Percentiles rank a stretch among this genome's conserved stretches.
phyloP scores from a whole-genome alignment of 2,329 filamentous ascomycete species.

The Nemania diffusa region DNA sequence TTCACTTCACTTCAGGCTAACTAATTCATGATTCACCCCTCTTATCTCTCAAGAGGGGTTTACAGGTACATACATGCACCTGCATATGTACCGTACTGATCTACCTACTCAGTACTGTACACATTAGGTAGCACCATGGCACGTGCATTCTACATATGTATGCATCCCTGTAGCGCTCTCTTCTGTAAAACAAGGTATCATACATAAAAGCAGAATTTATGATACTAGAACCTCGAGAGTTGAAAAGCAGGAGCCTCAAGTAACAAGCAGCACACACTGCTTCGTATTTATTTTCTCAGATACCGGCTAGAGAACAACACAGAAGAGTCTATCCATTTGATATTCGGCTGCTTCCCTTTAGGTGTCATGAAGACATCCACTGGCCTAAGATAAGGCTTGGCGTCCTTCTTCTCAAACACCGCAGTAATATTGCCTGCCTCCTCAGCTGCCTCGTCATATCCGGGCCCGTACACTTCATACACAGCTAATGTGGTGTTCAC shows the following conservation, averaged over 20 bases:
- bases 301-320: conserved; percentile 5
- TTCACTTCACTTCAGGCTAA: background rate
- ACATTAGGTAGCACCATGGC: background rate
- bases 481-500: conserved; percentile 40
- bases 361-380: conserved; percentile 41
- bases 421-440: conserved; percentile 36
- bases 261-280: background rate
- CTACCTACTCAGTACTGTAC: background rate
- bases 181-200: no score
- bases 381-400: conserved; percentile 35
- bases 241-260: background rate
- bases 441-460: conserved; percentile 38
- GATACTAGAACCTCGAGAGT: no score
- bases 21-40: background rate
- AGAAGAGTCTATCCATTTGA: conserved; percentile 40
- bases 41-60: background rate
- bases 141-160: background rate
- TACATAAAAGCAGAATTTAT: no score
- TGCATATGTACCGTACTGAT: background rate
- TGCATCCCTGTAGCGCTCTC: no score
- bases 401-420: conserved; percentile 31
- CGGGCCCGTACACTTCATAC: conserved; percentile 37
- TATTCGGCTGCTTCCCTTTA: conserved; percentile 35
- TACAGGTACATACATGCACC: background rate
- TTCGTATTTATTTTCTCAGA: background rate